A percentile compares a stretch with the other conserved stretches of the same genome.
Evolutionary conservation across 2,329 filamentous ascomycete species (phyloP).

Genomic region (Endoconidiophora laricicola): DNA sequence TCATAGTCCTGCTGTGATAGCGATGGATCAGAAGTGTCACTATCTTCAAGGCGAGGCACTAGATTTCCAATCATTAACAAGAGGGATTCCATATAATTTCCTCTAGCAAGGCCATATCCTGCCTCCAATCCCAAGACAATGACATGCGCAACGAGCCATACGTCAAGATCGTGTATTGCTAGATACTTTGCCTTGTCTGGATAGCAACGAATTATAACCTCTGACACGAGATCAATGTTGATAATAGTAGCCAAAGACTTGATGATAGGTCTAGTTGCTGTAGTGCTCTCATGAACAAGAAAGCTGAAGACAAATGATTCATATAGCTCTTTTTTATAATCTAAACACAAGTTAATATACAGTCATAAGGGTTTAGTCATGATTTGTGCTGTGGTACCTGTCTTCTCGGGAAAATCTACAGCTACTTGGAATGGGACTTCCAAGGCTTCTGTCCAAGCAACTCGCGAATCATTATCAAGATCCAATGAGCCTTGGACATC

Average conservation of each 20-base stretch:
- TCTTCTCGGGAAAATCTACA: not conserved
- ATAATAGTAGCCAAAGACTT: not conserved
- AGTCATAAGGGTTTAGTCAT: not conserved
- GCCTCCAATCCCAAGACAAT: conserved; percentile 35
- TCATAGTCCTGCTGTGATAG: not conserved
- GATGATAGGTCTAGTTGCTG: not conserved
- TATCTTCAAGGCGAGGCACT: not conserved
- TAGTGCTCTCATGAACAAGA: conserved; percentile 17
- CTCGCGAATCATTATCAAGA: not conserved
- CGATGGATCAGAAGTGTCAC: too few relatives aligned
- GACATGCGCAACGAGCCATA: conserved; percentile 53
- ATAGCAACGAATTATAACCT: too few relatives aligned
- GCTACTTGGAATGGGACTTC: not conserved
- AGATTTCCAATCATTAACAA: not conserved
- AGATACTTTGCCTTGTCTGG: too few relatives aligned
- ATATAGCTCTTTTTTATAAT: conserved; percentile 16
- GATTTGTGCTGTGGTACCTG: not conserved
- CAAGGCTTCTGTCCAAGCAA: not conserved
- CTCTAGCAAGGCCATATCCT: not conserved
- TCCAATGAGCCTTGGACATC: not conserved
- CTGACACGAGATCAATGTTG: conserved; percentile 20
- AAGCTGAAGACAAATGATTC: conserved; percentile 24
- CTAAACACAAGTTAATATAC: not conserved
- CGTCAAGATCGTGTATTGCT: conserved; percentile 23
- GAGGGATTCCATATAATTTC: not conserved